Evolutionary conservation across 2,329 filamentous ascomycete species (phyloP), one percentile per base, ranked within the genome.

Genomic region (Chaetoscypha palmicola): DNA sequence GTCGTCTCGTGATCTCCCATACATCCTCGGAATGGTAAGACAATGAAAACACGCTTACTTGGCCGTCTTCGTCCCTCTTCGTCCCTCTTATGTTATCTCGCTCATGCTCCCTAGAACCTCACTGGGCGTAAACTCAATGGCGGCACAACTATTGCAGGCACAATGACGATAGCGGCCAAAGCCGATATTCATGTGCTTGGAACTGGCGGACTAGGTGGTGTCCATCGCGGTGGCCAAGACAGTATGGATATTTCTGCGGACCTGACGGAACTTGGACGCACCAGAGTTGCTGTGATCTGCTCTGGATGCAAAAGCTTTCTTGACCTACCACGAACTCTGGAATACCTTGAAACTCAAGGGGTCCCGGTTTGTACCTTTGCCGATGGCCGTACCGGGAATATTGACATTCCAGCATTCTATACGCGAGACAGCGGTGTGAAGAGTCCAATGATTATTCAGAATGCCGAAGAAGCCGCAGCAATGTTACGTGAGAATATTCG

Each of bases 301-400:
- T 88, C 86, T 52, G 92, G 92, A 11, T 94, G 88, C 68, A 98
- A 98, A 68, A 92, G 91, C 50, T 97, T 98, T 64, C 72, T 98
- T 28, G 92, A 98, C 61, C 89, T 96, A 47, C 81, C 85, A 2
- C 76, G 87, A 41, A 98, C 92, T 0, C 72, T 98, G 4, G 92
- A 98, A 68, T 74, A 73, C 54, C 69, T 83, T 16, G 79, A 83
- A 63, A 82, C 79, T 0, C 78, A 83, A 60, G 86, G 86, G 8
- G 89, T 88, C 17, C 75, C 83, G 28, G 89, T 96, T 1, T 85
- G 81, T 3, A 97, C 92, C 2, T 98, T 97, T 68, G 82, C 88
- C 19, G 87, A 94, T 64, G 87, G 86, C 1, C 76, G 86, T 28
- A 66, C 68, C 20, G 83, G 80, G 1, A 67, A 74, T 4, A 76